Evolutionary conservation across 2,329 filamentous ascomycete genomes (phyloP), one percentile per base, ranked within the genome.

Genomic region (Sclerotinia glacialis): DNA sequence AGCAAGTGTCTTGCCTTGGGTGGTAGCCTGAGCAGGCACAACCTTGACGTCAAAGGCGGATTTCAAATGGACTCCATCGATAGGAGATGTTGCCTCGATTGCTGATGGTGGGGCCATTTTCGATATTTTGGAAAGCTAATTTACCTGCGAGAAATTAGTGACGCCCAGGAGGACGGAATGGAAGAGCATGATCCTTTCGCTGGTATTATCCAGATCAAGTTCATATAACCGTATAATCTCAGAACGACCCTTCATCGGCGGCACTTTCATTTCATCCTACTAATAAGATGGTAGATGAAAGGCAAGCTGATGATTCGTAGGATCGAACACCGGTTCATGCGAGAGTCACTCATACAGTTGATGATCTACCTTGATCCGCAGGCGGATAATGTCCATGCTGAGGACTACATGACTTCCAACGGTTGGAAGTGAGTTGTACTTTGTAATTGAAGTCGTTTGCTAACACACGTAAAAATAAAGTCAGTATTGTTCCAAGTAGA

Each of bases 151-250:
- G 73, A 74, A 76, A 78, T 80, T 79, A 78, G 76, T 77, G 71
- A 64, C 75, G 72, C 74, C 75, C 70, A 71, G 72, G 65, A 68
- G 74, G 72, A 71, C 75, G 74, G 77, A 55, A 47, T 37, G 74
- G 78, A 80, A 80, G 81, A 85, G 91, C 92, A 96, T 96, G 92
- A 95, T 96, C 90, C 93, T 96, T 95, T 93, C 93, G 93, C 93
- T 93, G 90, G 92, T 92, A 95, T 95, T 94, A 94, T 93, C 92
- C 90, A 92, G 91, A 93, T 94, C 91, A 94, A 94, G 91, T 94
- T 92, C 82, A 83, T 68, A 67, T 71, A 83, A 89, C 92, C 91
- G 91, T 95, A 90, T 95, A 87, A 88, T 95, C 90, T 94, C 89
- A 92, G 86, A 83, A 81, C 81, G 79, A 80, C 75, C 73, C 71